Evolutionary conservation across 1,139 yeast species (phyloP).

Genomic region (Nakaseomyces sp.): DNA sequence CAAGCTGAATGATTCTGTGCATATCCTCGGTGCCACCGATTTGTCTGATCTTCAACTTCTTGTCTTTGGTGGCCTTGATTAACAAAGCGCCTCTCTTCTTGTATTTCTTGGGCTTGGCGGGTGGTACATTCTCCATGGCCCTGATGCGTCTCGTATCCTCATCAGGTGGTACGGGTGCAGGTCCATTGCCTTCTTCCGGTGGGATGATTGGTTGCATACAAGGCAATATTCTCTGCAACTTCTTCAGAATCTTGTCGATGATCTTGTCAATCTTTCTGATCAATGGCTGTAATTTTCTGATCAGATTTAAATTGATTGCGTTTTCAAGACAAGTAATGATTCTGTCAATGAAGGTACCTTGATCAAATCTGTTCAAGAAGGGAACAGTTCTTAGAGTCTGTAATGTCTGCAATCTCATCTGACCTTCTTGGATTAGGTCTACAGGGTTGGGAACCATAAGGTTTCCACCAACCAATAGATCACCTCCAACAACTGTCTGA

Average conservation of each 20-base stretch:
- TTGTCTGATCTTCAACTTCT: background rate
- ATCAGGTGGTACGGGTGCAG: background rate
- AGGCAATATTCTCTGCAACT: background rate
- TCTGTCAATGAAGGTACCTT: background rate
- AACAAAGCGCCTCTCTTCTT: background rate
- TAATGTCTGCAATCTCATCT: background rate
- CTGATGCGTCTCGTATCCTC: background rate
- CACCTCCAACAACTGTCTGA: background rate
- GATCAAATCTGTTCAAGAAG: background rate
- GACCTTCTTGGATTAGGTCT: background rate
- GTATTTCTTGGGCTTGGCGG: no score
- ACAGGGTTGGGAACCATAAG: background rate
- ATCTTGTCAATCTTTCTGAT: background rate
- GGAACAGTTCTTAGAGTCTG: background rate
- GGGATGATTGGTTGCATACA: background rate
- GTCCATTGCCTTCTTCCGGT: no score
- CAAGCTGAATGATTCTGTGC: background rate
- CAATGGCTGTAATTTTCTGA: background rate
- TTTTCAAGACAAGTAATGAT: background rate
- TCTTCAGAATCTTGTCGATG: background rate
- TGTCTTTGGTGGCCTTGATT: background rate
- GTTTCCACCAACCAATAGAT: background rate
- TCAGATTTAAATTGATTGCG: background rate
- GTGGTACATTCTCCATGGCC: no score
- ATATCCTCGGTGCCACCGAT: background rate